Base-by-base conservation (phyloP, 257 asterid genomes). In the Mentha longifolia region DNA sequence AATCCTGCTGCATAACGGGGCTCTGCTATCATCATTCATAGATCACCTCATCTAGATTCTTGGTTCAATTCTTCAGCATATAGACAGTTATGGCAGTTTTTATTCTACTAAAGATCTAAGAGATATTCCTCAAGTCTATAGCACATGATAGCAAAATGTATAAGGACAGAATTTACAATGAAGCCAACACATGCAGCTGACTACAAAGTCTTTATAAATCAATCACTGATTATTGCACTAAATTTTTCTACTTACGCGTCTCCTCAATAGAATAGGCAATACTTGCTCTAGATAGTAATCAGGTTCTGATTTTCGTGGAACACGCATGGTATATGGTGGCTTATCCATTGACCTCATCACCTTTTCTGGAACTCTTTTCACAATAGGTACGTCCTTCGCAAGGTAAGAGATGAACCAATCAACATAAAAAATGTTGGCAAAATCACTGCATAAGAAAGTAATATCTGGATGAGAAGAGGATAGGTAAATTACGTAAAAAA, bases 241-340 rank as follows among this genome's bases (percentile, higher is more conserved):
- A 57, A 49, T 63, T 69, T 64, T 46, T 47, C 12, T 73, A 35
- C 99, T 92, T 87, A 89, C 99, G 74, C 83, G 91, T 85, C 99
- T 87, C 85, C 98, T 88, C 84, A 83, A 60, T 67, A 95, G 90
- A 75, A 88, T 82, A 57, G 99, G 99, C 80, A 92, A 76, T 35
- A 95, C 99, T 95, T 92, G 98, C 74, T 92, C 97, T 75, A 88
- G 84, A 76, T 95, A 95, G 85, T 92, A 95, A 79, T 88, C 96
- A 62, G 99, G 92, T 76, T 95, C 99, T 7, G 98, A 95, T 78
- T 87, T 95, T 77, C 99, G 86, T 20, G 99, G 99, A 64, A 92
- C 98, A 58, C 98, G 98, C 98, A 88, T 95, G 62, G 98, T 92
- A 82, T 95, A 95, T 25, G 99, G 99, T 37, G 99, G 99, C 78